These are phyloP conservation scores for Escovopsis weberi DNA, from an alignment of 2,329 filamentous ascomycete species.

Conservation along the genomic window DNA sequence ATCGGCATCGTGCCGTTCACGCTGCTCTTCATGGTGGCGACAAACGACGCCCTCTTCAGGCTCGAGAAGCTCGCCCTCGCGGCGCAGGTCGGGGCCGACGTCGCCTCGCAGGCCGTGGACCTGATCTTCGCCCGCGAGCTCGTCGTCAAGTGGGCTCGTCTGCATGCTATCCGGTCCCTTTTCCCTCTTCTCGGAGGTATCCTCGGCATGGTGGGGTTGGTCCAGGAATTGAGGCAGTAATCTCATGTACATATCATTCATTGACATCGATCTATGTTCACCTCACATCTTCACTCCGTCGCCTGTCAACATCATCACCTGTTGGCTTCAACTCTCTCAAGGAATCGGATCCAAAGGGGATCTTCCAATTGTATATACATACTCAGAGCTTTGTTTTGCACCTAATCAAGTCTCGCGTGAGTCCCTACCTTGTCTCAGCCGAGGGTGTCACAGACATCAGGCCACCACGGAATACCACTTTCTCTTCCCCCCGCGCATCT, in stretches of 20 bases:
- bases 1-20: conserved; percentile 4
- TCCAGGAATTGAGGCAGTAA: not conserved
- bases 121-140: not conserved
- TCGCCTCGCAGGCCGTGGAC: not conserved
- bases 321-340: too few species aligned
- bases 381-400: too few species aligned
- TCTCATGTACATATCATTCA: too few species aligned
- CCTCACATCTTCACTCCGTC: too few species aligned
- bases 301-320: too few species aligned
- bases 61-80: not conserved
- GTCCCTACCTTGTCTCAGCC: too few species aligned
- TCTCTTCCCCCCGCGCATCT: conserved; percentile 19
- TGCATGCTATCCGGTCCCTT: conserved; percentile 2
- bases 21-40: conserved; percentile 1
- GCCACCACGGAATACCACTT: conserved; percentile 38
- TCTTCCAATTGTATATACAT: too few species aligned
- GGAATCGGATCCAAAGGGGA: too few species aligned
- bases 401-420: too few species aligned
- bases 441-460: conserved; percentile 10
- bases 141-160: conserved; percentile 1
- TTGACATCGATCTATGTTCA: too few species aligned
- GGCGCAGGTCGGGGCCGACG: not conserved
- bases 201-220: not conserved
- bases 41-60: conserved; percentile 2
- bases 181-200: conserved; percentile 1